phyloP scores from a whole-genome alignment of 2,329 filamentous ascomycete genomes.

The Claviceps citrina region DNA sequence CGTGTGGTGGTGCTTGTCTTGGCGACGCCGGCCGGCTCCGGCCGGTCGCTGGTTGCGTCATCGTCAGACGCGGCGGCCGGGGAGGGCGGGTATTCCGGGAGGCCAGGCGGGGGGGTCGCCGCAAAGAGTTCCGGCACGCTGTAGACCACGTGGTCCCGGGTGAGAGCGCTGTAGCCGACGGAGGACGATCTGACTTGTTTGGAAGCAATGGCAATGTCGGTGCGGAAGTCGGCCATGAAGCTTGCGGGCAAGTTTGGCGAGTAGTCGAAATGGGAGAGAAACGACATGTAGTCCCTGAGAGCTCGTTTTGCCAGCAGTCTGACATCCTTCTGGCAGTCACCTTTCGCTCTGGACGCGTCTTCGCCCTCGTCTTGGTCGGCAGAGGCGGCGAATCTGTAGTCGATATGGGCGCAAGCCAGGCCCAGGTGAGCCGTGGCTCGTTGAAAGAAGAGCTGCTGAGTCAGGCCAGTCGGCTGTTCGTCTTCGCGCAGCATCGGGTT shows the following conservation, averaged over 20 bases:
- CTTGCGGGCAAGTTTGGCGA: constrained; percentile 47
- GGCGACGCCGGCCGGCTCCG: not conserved
- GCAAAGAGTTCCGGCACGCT: constrained; percentile 51
- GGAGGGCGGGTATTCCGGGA: constrained; percentile 48
- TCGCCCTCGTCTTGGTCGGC: not conserved
- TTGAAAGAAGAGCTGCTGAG: constrained; percentile 62
- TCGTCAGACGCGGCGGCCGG: not conserved
- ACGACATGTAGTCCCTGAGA: constrained; percentile 57
- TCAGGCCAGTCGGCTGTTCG: constrained; percentile 56
- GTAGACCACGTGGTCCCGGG: constrained; percentile 25
- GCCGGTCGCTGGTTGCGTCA: no score
- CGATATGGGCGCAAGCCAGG: constrained; percentile 56
- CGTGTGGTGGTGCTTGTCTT: constrained; percentile 15
- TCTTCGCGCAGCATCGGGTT: constrained; percentile 24
- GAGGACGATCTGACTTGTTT: not conserved
- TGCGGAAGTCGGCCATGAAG: constrained; percentile 33
- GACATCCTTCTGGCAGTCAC: constrained; percentile 43
- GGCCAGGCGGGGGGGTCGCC: constrained; percentile 45
- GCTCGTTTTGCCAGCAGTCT: constrained; percentile 62
- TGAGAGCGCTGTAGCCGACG: constrained; percentile 6
- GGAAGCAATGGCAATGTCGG: constrained; percentile 32
- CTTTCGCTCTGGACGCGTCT: constrained; percentile 7
- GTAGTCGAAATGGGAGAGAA: constrained; percentile 62
- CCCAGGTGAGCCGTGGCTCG: constrained; percentile 57
- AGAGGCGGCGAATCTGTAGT: constrained; percentile 41